Evolutionary conservation across 2,329 filamentous ascomycete genomes (phyloP), one percentile per base, ranked within the genome.

Genomic region (Claviceps monticola): DNA sequence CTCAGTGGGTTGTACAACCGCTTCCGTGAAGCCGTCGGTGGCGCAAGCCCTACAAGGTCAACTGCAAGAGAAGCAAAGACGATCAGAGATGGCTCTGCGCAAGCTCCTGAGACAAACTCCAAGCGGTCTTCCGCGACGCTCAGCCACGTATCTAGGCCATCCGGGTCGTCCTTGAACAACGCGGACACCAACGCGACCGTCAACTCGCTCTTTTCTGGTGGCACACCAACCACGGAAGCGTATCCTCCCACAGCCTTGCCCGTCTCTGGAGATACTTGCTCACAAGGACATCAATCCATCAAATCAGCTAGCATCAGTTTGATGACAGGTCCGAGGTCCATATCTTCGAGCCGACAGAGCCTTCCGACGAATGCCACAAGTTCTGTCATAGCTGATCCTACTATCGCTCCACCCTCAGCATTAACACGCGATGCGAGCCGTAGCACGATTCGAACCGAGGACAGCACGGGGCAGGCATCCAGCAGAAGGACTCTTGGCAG

Each of bases 1-100:
- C 73, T 97, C 46, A 95, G 86, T 62, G 89, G 91, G 1, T 71
- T 97, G 39, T 97, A 96, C 66, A 93, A 79, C 67, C 83, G 89
- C 39, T 76, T 97, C 59, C 82, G 83, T 63, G 87, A 87, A 52
- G 89, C 83, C 0, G 87, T 94, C n/a, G 84, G 84, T 16, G 86
- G 75, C 14, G 78, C 75, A 44, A 83, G 79, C 55, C 69, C 68
- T 37, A 59, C 60, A 21, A 69, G 67, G 54, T 45, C 61, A 49
- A 49, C 66, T 49, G 56, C 67, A 55, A 57, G 73, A 54, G 62
- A 72, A 38, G 34, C 46, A 11, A 52, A 57, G 17, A 61, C 61
- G 21, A 56, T 49, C 58, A 60, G 67, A 60, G 62, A 75, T 59
- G 66, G 76, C 44, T 43, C 51, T 3, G 8, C 39, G 26, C 51